These are phyloP conservation scores for Ligustrum vulgare DNA, from an alignment of 257 asterid genomes.

Conservation along the genomic window DNA sequence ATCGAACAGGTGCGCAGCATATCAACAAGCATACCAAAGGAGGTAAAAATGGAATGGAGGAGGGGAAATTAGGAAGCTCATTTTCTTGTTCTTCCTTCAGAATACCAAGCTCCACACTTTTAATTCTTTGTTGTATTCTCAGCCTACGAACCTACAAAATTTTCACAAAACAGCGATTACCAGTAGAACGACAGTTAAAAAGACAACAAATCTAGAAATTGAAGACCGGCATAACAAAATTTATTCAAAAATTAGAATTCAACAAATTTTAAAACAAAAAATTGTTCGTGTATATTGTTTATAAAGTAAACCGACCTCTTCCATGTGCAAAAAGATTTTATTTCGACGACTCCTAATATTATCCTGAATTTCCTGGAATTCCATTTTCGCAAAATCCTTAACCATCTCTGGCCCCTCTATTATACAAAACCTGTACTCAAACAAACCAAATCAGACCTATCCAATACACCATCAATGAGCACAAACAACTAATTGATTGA, in stretches of 20 bases:
- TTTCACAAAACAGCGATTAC: neutral
- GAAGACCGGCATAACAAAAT: neutral
- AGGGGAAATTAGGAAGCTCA: constrained; percentile 89
- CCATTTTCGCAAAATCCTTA: constrained; percentile 86
- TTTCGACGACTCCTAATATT: constrained; percentile 83
- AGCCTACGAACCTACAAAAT: constrained; percentile 85
- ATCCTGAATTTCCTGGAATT: constrained; percentile 82
- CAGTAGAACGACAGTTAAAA: neutral
- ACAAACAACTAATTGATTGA: neutral
- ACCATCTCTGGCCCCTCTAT: constrained; percentile 97
- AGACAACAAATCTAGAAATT: neutral
- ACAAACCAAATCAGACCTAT: constrained; percentile 3
- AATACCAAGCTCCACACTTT: constrained; percentile 73
- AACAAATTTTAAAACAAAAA: neutral
- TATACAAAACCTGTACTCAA: constrained; percentile 75
- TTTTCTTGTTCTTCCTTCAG: constrained; percentile 60
- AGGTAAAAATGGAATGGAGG: constrained; percentile 95
- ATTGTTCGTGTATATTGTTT: neutral
- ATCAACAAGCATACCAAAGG: constrained; percentile 60
- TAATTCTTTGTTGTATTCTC: constrained; percentile 84
- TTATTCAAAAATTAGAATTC: neutral
- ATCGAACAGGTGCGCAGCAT: too few species aligned
- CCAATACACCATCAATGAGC: neutral
- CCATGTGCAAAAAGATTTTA: constrained; percentile 96
- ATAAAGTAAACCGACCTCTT: constrained; percentile 61